These are phyloP conservation scores for Chrysoporthe austroafricana DNA, from an alignment of 2,329 filamentous ascomycete genomes.

Conservation along the genomic window DNA sequence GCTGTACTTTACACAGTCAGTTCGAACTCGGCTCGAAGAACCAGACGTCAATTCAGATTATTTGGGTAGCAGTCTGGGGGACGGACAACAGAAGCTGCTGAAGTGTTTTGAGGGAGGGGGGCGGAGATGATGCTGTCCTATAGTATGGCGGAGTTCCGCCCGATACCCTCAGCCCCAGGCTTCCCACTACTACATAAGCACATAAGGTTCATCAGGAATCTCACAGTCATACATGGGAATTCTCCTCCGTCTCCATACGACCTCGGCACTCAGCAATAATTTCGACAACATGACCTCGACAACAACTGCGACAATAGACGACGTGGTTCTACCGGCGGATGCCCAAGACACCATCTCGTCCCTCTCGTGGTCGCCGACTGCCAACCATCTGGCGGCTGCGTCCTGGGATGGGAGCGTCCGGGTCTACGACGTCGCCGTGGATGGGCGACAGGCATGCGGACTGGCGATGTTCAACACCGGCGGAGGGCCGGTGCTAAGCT, in stretches of 20 bases:
- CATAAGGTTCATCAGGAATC: background rate
- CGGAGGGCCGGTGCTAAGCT: conserved; percentile 38
- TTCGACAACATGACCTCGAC: background rate
- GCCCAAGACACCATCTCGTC: conserved; percentile 41
- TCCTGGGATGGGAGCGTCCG: conserved; percentile 43
- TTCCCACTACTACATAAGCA: background rate
- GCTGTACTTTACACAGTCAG: too few species aligned
- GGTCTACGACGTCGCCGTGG: conserved; percentile 39
- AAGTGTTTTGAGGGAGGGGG: too few species aligned
- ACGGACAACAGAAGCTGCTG: background rate
- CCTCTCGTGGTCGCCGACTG: conserved; percentile 41
- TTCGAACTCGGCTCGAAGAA: background rate
- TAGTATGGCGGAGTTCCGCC: background rate
- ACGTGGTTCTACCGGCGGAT: conserved; percentile 35
- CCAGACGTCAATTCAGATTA: background rate
- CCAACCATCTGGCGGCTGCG: conserved; percentile 39
- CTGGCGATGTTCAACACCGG: conserved; percentile 34
- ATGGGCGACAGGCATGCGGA: conserved; percentile 31
- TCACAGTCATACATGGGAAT: background rate
- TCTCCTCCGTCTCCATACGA: background rate
- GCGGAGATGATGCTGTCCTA: background rate
- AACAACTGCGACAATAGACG: conserved; percentile 20
- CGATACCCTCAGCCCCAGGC: background rate
- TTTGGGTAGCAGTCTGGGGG: background rate
- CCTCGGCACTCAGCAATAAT: background rate